These are phyloP conservation scores for Candida sanyaensis DNA, from an alignment of 1,139 yeast genomes.

Conservation along the genomic window DNA sequence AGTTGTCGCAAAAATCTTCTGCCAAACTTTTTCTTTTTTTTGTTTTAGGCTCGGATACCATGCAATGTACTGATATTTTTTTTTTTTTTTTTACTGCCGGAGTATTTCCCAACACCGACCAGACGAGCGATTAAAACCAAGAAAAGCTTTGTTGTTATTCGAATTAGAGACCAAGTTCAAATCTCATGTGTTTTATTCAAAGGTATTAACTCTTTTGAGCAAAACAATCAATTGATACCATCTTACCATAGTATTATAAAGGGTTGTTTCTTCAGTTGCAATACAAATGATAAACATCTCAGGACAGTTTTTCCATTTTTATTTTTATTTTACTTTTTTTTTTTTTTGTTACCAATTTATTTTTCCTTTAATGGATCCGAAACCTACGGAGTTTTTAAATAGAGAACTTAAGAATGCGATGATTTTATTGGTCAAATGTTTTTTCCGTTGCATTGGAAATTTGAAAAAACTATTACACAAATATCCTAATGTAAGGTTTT, in stretches of 20 bases:
- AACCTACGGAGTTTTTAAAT: neutral
- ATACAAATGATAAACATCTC: no score
- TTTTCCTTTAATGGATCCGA: slow-evolving; percentile 3
- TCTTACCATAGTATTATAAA: no score
- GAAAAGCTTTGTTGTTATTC: neutral
- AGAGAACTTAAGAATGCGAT: neutral
- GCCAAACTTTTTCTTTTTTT: neutral
- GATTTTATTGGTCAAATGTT: neutral
- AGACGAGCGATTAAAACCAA: neutral
- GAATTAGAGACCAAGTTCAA: no score
- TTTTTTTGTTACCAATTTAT: neutral
- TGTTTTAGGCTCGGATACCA: neutral
- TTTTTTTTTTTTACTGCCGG: neutral
- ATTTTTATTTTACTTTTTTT: neutral
- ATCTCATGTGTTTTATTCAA: no score
- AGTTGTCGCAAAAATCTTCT: neutral
- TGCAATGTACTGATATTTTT: neutral
- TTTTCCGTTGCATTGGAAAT: neutral
- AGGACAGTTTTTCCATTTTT: no score
- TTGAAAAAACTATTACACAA: neutral
- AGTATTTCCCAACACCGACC: neutral
- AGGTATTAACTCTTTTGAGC: no score
- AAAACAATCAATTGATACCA: no score
- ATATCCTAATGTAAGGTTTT: neutral
- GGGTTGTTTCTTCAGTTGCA: no score